Conservation (phyloP, 495 filamentous ascomycete genomes). For the Penicillium lagena region DNA sequence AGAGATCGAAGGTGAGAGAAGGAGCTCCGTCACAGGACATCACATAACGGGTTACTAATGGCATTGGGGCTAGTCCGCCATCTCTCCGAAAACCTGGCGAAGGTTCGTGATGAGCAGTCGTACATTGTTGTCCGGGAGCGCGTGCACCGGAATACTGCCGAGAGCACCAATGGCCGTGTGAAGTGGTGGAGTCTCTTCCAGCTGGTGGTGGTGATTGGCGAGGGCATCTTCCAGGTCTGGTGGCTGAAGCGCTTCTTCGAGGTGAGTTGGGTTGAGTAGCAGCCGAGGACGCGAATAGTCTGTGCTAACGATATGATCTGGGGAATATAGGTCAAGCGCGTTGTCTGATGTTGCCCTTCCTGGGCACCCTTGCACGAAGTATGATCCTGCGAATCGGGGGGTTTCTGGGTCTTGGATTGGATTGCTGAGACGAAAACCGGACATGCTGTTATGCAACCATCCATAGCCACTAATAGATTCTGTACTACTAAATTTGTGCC, state of each 20-base stretch:
- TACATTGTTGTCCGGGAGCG: constrained; percentile 95
- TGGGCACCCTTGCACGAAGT: background rate
- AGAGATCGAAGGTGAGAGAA: constrained; percentile 68
- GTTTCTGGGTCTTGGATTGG: constrained; percentile 1
- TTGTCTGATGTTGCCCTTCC: constrained; percentile 24
- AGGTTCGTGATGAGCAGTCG: constrained; percentile 94
- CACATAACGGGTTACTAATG: background rate
- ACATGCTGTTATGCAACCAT: constrained; percentile 19
- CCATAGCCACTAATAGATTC: constrained; percentile 16
- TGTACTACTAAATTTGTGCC: constrained; percentile 11
- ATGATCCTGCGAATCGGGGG: background rate
- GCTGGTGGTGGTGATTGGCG: constrained; percentile 78
- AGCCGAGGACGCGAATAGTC: background rate
- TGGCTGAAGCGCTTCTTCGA: constrained; percentile 99
- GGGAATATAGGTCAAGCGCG: constrained; percentile 34
- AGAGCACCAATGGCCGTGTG: constrained; percentile 93
- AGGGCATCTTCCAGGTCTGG: constrained; percentile 98
- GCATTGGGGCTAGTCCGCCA: constrained; percentile 57
- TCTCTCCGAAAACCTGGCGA: constrained; percentile 76
- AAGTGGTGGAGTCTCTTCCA: constrained; percentile 99
- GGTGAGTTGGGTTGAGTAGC: constrained; percentile 40
- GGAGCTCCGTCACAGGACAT: background rate
- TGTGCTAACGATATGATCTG: background rate
- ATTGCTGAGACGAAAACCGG: constrained; percentile 2
- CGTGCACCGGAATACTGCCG: constrained; percentile 94